These are phyloP conservation scores for Termitomyces sp. DNA, from an alignment of 768 basidiomycete genomes.

Conservation along the genomic window DNA sequence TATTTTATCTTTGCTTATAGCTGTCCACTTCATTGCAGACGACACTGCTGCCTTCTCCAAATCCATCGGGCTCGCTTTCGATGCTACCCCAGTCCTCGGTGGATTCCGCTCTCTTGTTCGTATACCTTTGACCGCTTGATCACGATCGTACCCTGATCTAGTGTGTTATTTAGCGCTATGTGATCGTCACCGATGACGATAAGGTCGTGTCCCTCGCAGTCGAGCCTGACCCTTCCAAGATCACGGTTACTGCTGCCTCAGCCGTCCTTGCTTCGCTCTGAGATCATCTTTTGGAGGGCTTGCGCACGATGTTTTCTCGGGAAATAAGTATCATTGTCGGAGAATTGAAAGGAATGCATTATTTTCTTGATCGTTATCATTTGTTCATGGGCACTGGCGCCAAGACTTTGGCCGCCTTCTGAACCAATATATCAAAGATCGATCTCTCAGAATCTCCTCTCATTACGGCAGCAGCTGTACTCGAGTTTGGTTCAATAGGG, in stretches of 20 bases:
- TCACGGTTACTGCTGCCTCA: conserved; percentile 52
- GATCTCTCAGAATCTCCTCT: not conserved
- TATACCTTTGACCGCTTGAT: not conserved
- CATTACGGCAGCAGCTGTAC: not conserved
- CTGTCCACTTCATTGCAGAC: conserved; percentile 61
- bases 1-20: conserved; percentile 23
- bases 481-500: too few relatives aligned
- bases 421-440: not conserved
- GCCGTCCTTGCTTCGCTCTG: conserved; percentile 34
- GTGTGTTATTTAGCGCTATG: conserved; percentile 41
- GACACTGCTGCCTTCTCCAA: conserved; percentile 59
- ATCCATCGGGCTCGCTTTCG: conserved; percentile 55
- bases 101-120: conserved; percentile 62
- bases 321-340: not conserved
- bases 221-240: conserved; percentile 41
- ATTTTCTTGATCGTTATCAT: not conserved
- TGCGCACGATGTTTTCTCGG: not conserved
- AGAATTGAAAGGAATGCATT: not conserved
- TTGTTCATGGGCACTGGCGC: too few relatives aligned
- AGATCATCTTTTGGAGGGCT: not conserved
- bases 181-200: conserved; percentile 53
- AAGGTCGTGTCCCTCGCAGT: conserved; percentile 52
- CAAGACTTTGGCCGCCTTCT: not conserved
- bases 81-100: conserved; percentile 60
- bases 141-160: not conserved